Conservation (phyloP, 2,329 filamentous ascomycete genomes). For the Diplodia mutila region DNA sequence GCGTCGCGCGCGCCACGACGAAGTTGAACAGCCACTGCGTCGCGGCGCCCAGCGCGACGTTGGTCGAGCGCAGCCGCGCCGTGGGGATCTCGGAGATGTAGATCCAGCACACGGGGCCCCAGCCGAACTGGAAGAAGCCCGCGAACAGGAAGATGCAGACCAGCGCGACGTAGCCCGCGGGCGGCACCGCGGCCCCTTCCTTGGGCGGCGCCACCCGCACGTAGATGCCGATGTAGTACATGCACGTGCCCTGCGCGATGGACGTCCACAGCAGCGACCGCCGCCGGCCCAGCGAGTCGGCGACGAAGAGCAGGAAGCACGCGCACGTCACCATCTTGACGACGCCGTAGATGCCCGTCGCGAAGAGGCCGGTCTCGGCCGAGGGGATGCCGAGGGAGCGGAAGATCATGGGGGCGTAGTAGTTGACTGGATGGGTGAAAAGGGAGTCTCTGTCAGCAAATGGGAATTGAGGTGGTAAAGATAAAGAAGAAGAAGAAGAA, state of each 20-base stretch:
- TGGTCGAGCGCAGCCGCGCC: slow-evolving; percentile 66
- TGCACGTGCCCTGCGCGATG: slow-evolving; percentile 62
- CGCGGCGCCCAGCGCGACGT: slow-evolving; percentile 69
- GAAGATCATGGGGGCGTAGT: slow-evolving; percentile 74
- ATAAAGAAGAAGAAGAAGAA: too few species aligned
- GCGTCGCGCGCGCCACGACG: slow-evolving; percentile 67
- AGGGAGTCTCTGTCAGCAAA: not conserved
- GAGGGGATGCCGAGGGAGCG: slow-evolving; percentile 63
- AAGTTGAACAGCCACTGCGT: slow-evolving; percentile 79
- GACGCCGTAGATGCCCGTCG: slow-evolving; percentile 74
- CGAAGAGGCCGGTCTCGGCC: slow-evolving; percentile 65
- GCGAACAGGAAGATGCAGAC: slow-evolving; percentile 75
- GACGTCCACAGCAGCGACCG: slow-evolving; percentile 67
- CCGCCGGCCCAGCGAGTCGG: slow-evolving; percentile 70
- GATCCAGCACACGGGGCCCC: slow-evolving; percentile 72
- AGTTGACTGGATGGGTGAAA: slow-evolving; percentile 49
- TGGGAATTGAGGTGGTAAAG: too few species aligned
- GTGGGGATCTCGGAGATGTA: slow-evolving; percentile 72
- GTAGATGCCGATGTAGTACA: slow-evolving; percentile 75
- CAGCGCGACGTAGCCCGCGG: slow-evolving; percentile 71
- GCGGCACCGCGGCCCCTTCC: slow-evolving; percentile 57
- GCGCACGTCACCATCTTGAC: slow-evolving; percentile 69
- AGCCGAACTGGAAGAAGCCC: slow-evolving; percentile 67
- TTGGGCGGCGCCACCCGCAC: slow-evolving; percentile 65
- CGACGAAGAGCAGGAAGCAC: slow-evolving; percentile 67